Conservation (phyloP, 2,329 filamentous ascomycete genomes). For the Alternaria solani region DNA sequence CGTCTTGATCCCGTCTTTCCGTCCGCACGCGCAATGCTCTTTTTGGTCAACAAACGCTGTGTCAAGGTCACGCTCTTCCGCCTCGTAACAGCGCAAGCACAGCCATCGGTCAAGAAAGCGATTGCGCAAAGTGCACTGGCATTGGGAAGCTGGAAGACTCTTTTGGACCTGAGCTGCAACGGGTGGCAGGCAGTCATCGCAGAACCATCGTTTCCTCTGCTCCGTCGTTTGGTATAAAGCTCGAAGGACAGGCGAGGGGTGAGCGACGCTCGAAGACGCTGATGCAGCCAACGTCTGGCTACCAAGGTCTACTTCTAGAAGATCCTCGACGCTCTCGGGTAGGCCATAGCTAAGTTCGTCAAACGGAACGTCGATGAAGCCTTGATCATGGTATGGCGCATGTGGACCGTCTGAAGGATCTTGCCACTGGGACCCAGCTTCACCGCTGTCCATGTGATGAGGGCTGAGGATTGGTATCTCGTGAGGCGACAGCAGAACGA, state of each 20-base stretch:
- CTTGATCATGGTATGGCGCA: constrained; percentile 43
- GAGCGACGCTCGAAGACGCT: constrained; percentile 24
- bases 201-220: constrained; percentile 26
- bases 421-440: constrained; percentile 14
- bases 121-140: constrained; percentile 29
- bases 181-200: constrained; percentile 10
- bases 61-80: constrained; percentile 16
- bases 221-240: constrained; percentile 37
- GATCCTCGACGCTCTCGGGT: constrained; percentile 35
- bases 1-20: constrained; percentile 5
- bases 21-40: constrained; percentile 19
- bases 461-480: constrained; percentile 44
- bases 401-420: constrained; percentile 11
- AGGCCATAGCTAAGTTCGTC: constrained; percentile 24
- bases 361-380: constrained; percentile 42
- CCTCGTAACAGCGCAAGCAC: constrained; percentile 31
- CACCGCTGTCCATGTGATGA: constrained; percentile 27
- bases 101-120: constrained; percentile 34
- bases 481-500: constrained; percentile 31
- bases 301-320: constrained; percentile 39
- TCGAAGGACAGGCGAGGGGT: constrained; percentile 38
- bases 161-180: not conserved
- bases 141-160: constrained; percentile 1
- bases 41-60: constrained; percentile 6
- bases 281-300: constrained; percentile 25